phyloP scores from a whole-genome alignment of 2,329 filamentous ascomycete genomes.

The Parastagonospora avenae region DNA sequence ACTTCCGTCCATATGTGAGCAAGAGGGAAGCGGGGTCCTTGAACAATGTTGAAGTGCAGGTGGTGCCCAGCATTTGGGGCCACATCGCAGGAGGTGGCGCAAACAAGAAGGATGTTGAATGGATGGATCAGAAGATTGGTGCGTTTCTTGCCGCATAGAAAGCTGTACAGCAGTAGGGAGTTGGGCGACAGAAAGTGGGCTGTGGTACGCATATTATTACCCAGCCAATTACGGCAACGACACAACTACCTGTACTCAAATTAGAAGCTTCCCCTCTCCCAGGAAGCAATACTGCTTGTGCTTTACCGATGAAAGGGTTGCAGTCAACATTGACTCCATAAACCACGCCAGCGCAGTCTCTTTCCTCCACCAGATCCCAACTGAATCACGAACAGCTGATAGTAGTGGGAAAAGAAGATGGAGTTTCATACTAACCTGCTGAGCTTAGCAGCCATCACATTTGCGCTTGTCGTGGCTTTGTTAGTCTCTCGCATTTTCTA shows the following conservation, averaged over 20 bases:
- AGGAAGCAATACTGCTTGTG: no score
- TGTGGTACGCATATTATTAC: no score
- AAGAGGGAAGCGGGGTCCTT: constrained; percentile 45
- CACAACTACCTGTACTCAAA: no score
- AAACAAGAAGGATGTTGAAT: constrained; percentile 37
- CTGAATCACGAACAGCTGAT: no score
- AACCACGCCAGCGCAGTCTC: no score
- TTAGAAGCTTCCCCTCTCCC: no score
- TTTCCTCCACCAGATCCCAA: no score
- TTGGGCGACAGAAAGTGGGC: neutral
- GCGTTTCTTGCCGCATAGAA: constrained; percentile 2
- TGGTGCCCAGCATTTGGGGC: constrained; percentile 49
- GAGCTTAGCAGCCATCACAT: constrained; percentile 4
- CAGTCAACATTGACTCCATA: no score
- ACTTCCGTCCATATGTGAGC: constrained; percentile 49
- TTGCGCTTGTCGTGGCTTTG: constrained; percentile 8
- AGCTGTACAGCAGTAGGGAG: neutral
- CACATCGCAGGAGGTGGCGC: constrained; percentile 49
- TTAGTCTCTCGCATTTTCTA: constrained; percentile 36
- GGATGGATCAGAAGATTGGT: constrained; percentile 25
- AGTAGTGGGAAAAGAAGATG: neutral
- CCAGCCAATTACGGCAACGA: no score
- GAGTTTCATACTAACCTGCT: neutral
- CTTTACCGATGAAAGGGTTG: no score
- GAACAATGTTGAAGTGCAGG: constrained; percentile 33